Evolutionary conservation across 306 rosid genomes (phyloP).

Genomic region (Arachis hypogaea): DNA sequence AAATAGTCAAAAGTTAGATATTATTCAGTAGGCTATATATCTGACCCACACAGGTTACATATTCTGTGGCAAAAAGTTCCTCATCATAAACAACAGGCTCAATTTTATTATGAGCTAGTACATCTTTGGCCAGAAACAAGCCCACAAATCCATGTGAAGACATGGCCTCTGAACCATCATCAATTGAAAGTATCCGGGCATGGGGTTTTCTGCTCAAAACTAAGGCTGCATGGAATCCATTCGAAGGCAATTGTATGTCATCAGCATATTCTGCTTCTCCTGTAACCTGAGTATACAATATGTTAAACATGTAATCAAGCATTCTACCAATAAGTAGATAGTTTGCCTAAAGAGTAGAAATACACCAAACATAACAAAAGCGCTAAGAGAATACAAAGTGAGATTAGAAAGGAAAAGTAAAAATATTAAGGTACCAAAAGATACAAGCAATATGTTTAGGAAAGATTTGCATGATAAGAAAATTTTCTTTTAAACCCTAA

Average conservation of each 20-base stretch:
- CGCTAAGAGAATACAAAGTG: no score
- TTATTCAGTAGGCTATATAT: conserved; percentile 52
- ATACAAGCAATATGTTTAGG: neutral
- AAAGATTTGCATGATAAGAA: neutral
- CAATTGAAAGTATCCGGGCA: conserved; percentile 76
- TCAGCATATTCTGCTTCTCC: conserved; percentile 94
- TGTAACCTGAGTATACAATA: conserved; percentile 65
- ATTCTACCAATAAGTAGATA: conserved; percentile 17
- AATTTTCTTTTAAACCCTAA: conserved; percentile 12
- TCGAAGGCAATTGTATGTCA: conserved; percentile 69
- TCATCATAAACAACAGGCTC: conserved; percentile 80
- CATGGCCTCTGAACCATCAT: conserved; percentile 61
- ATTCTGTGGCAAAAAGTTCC: conserved; percentile 81
- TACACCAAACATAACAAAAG: conserved; percentile 11
- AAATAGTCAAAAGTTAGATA: conserved; percentile 10
- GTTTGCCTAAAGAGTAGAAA: conserved; percentile 28
- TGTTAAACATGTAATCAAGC: conserved; percentile 34
- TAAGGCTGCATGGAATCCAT: conserved; percentile 86
- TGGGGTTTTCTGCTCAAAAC: conserved; percentile 88
- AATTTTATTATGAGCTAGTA: conserved; percentile 71
- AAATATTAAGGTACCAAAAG: no score
- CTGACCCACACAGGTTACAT: conserved; percentile 93
- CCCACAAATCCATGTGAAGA: conserved; percentile 78
- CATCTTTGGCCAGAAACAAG: conserved; percentile 67
- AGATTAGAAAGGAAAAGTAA: no score